phyloP scores from a whole-genome alignment of 2,329 filamentous ascomycete species.

The Aspergillus costaricaensis region DNA sequence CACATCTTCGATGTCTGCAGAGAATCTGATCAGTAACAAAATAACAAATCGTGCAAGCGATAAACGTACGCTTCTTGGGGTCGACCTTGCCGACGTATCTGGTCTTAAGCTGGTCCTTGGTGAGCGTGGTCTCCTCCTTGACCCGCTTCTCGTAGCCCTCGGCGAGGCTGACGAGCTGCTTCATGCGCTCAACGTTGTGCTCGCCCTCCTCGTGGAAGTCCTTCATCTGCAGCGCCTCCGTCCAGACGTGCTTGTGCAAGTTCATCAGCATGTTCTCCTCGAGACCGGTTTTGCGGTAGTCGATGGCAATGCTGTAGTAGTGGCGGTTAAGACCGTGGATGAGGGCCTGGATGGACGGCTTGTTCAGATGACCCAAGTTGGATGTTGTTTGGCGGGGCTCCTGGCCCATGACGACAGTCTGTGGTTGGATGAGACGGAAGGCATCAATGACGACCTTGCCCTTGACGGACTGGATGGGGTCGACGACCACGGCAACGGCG shows the following conservation, averaged over 20 bases:
- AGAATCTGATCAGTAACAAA: conserved; percentile 21
- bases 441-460: conserved; percentile 99
- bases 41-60: neutral
- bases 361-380: conserved; percentile 96
- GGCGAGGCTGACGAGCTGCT: conserved; percentile 83
- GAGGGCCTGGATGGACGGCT: conserved; percentile 98
- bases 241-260: conserved; percentile 99
- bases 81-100: conserved; percentile 98
- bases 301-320: conserved; percentile 98
- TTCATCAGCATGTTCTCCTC: conserved; percentile 99
- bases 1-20: conserved; percentile 80
- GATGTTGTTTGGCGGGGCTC: conserved; percentile 97
- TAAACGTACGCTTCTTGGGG: conserved; percentile 81
- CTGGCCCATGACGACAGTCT: conserved; percentile 96
- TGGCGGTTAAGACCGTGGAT: conserved; percentile 98
- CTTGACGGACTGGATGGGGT: conserved; percentile 98
- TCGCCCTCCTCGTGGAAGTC: conserved; percentile 85
- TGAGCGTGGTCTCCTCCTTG: conserved; percentile 96
- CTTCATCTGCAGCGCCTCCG: conserved; percentile 93
- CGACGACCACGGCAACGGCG: conserved; percentile 95
- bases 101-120: conserved; percentile 96
- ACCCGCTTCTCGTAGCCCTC: conserved; percentile 99
- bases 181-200: conserved; percentile 83
- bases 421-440: conserved; percentile 97
- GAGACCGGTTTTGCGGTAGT: conserved; percentile 94